A percentile compares a stretch with the other conserved stretches of the same genome.
Conservation (phyloP, 2,329 filamentous ascomycete species). For the Cladosporium phlei region DNA sequence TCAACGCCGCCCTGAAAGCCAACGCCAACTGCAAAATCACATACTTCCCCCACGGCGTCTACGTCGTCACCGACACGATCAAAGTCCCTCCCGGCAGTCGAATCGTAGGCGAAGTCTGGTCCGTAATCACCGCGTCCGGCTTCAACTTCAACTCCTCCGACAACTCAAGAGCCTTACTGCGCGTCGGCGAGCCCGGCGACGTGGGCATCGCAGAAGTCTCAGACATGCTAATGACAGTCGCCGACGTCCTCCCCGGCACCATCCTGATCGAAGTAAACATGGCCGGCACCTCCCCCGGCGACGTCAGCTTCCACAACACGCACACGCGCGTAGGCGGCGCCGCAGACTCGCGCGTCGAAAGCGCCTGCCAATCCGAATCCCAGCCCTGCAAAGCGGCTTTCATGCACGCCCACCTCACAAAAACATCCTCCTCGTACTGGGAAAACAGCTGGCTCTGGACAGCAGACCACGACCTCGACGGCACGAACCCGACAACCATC, state of each 20-base stretch:
- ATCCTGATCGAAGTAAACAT: constrained; percentile 50
- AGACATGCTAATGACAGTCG: constrained; percentile 56
- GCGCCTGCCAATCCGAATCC: constrained; percentile 37
- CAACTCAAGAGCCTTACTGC: constrained; percentile 60
- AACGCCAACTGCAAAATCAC: constrained; percentile 50
- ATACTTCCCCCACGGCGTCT: constrained; percentile 72
- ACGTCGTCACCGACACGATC: constrained; percentile 63
- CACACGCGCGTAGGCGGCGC: constrained; percentile 35
- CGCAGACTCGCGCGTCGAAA: constrained; percentile 28
- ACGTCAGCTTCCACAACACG: constrained; percentile 42
- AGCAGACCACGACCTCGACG: constrained; percentile 85
- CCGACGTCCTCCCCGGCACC: constrained; percentile 42
- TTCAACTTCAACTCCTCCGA: constrained; percentile 52
- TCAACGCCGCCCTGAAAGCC: constrained; percentile 69
- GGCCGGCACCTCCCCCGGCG: constrained; percentile 41
- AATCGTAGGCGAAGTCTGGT: constrained; percentile 58
- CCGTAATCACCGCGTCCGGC: constrained; percentile 55
- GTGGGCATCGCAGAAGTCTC: constrained; percentile 63
- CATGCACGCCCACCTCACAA: constrained; percentile 42
- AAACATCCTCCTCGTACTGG: constrained; percentile 60
- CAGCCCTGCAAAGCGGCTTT: constrained; percentile 29
- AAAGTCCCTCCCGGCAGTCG: constrained; percentile 56
- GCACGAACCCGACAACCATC: constrained; percentile 63
- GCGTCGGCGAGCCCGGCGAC: constrained; percentile 62
- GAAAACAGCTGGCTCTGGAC: constrained; percentile 95